Base-by-base conservation (phyloP, 2,329 filamentous ascomycete species). In the Penicillium hesseltinei region DNA sequence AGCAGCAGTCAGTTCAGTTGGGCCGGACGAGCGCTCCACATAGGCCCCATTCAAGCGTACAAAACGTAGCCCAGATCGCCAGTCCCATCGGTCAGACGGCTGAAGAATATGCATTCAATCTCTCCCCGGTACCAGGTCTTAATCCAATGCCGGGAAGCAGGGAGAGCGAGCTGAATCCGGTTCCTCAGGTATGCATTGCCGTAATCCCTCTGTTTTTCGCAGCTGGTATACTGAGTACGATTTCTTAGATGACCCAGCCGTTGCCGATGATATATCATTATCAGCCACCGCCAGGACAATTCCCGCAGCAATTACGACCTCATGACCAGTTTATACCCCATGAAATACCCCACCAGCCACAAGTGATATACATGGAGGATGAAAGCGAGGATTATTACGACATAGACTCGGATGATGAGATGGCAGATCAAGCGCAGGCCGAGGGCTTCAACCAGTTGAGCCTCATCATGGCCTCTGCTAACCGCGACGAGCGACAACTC, bases 371-470 rank as follows among this genome's bases (percentile, higher is more conserved):
- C 56, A 79, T 81, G 53, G 80, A 82, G 62, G 78, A 82, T 49
- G 78, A 79, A 54, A 83, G 84, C 39, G 85, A 88, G 54, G 85
- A 88, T 60, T 81, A 79, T n/a, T 85, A 82, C 23, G 83, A 87
- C 76, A 79, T 76, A 10, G 84, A 85, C 35, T 85, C 84, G 1
- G 85, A 87, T 21, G 84, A 88, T 35, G 84, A 87, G 33, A 75
- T 77, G 54, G 74, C 77, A 31, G 72, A 77, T 5, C 74, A 75
- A 49, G 70, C 71, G 1, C 64, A 70, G 13, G 61, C 62, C 8
- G 70, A 75, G 51, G 69, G 69, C 29, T 72, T 71, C 52, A 74
- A 75, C 47, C 73, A 74, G 49, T 46, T 69, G 69, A 77, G 76
- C 33, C 76, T 81, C 21, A 73, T 79, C 74, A 71, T 75, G 69